Evolutionary conservation across 2,329 filamentous ascomycete genomes (phyloP).

Genomic region (Epichloe typhina): DNA sequence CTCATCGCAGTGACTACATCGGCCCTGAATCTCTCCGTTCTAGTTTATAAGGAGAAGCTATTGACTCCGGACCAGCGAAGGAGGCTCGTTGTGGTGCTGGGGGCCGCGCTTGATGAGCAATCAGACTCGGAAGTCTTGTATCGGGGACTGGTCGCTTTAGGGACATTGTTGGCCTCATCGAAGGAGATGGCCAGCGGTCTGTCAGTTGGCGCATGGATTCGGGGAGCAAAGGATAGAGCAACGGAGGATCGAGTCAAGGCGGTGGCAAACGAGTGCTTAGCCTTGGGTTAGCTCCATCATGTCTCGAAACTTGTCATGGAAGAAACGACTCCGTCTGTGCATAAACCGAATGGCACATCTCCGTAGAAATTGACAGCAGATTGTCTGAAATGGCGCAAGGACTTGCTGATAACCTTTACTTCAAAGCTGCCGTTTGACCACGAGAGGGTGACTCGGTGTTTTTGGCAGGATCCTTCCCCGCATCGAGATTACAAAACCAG

Average conservation of each 20-base stretch:
- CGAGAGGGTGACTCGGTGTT: no score
- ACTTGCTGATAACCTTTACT: neutral
- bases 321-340: neutral
- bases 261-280: constrained; percentile 33
- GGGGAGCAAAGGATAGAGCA: constrained; percentile 27
- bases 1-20: constrained; percentile 71
- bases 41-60: constrained; percentile 38
- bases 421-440: neutral
- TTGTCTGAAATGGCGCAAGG: no score
- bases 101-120: constrained; percentile 49
- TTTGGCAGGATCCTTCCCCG: no score
- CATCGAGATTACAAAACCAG: no score
- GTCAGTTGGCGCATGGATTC: constrained; percentile 27
- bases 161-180: constrained; percentile 53
- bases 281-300: neutral
- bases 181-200: constrained; percentile 29
- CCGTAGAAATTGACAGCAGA: neutral
- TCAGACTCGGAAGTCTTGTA: constrained; percentile 75
- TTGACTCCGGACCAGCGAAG: constrained; percentile 20
- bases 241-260: constrained; percentile 34
- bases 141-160: constrained; percentile 67
- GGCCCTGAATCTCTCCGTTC: constrained; percentile 73
- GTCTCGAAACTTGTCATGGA: neutral
- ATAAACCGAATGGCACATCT: neutral
- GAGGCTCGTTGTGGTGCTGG: constrained; percentile 45